These are phyloP conservation scores for Mortierella antarctica DNA, from an alignment of 192 early-diverging fungal genomes.

Conservation along the genomic window DNA sequence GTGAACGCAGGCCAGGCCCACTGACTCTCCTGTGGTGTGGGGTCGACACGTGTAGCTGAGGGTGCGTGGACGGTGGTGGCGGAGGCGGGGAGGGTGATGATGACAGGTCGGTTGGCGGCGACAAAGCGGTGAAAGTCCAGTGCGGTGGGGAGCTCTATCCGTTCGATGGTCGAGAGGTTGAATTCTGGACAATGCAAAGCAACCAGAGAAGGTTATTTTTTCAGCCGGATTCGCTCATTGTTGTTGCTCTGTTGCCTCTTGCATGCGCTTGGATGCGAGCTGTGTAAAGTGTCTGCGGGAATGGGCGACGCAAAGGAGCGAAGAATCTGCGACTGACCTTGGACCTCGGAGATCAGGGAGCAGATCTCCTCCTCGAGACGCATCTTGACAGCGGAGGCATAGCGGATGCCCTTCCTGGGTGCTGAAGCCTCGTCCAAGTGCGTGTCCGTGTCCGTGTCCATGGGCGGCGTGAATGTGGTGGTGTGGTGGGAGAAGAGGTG, in stretches of 20 bases:
- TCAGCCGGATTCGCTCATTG: neutral
- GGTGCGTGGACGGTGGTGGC: conserved; percentile 16
- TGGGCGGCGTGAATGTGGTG: neutral
- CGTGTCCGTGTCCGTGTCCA: neutral
- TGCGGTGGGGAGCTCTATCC: conserved; percentile 52
- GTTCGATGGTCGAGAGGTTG: conserved; percentile 41
- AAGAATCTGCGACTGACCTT: conserved; percentile 16
- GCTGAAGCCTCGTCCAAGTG: neutral
- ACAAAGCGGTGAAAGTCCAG: conserved; percentile 57
- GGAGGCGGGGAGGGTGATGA: conserved; percentile 46
- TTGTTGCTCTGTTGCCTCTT: neutral
- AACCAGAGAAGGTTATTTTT: neutral
- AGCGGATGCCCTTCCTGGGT: conserved; percentile 3
- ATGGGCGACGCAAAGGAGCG: too few relatives aligned
- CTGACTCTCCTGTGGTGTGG: conserved; percentile 5
- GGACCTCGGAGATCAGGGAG: conserved; percentile 38
- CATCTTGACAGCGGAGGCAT: conserved; percentile 36
- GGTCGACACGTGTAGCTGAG: conserved; percentile 16
- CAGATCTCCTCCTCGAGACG: conserved; percentile 44
- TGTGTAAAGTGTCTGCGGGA: too few relatives aligned
- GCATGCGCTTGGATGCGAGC: neutral
- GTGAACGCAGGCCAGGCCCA: conserved; percentile 59
- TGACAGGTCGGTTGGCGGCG: conserved; percentile 56
- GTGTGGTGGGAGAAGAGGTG: neutral
- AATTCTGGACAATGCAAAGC: conserved; percentile 14